Base-by-base conservation (phyloP, 2,329 filamentous ascomycete species). In the Sporothrix brunneoviolacea region DNA sequence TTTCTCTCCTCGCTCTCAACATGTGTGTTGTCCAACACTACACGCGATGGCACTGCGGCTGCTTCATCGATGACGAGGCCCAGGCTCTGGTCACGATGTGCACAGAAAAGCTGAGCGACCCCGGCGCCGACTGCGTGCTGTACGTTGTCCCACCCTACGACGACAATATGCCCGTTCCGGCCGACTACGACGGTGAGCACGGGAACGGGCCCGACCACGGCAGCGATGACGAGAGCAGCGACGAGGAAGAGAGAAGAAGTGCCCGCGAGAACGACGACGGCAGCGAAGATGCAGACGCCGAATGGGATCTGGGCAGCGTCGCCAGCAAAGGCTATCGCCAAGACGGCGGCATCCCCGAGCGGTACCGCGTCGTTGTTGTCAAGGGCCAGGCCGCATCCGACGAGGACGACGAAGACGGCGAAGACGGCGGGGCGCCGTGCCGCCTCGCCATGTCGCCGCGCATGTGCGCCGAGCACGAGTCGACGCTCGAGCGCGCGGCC, bases 381-480 rank as follows among this genome's bases (percentile, higher is more conserved):
- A n/a, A n/a, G n/a, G n/a, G n/a, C n/a, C 28, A 7, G 28, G 8
- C 28, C 8, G 28, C 28, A 30, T 30, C 28, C 28, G 28, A 35
- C 4, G 32, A 7, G 32, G 32, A 35, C 6, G 32, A 22, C 28
- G 28, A 47, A 2, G 9, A 32, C 12, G 24, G 16, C 21, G 35
- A 30, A 15, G 12, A n/a, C n/a, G n/a, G n/a, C n/a, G n/a, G n/a
- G n/a, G n/a, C n/a, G n/a, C n/a, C n/a, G n/a, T n/a, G n/a, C n/a
- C 37, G 16, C 5, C 22, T 21, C 13, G 35, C 9, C 9, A 16
- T 33, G 4, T 49, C 52, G 9, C 54, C 51, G 5, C 54, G 54
- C 1, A 41, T 47, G 54, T 55, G 54, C 22, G 13, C 28, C 8
- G 12, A 35, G 5, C 54, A 55, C 49, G 54, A 55, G 24, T 19